Evolutionary conservation across 169 alveolate genomes (phyloP), one percentile per base, ranked within the genome.

Genomic region (Plasmodium malariae): DNA sequence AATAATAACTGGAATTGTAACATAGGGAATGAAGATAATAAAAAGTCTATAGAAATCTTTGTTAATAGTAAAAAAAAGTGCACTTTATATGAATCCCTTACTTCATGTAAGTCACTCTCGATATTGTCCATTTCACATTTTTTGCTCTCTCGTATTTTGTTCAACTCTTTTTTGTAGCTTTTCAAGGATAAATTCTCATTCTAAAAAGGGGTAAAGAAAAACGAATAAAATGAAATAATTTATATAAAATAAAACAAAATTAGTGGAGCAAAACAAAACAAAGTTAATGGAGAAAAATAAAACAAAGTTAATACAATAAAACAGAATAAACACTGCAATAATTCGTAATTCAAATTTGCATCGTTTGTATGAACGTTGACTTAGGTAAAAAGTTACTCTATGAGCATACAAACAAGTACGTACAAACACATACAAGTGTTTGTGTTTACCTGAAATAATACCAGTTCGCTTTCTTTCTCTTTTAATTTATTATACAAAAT

Each of bases 141-240:
- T 55, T 32, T 74, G 34, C 0, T 60, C 30, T 74, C 76, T 51
- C 40, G 28, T 2, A 59, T 74, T 74, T 40, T 48, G 21, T 51
- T 51, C 28, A 74, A 51, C 37, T 74, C 57, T 24, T 59, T 43
- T 21, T 62, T 59, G 14, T 21, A 40, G 3, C 60, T 74, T 48
- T 62, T 59, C 37, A 74, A 65, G 21, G 88, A 74, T 49, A 74
- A 28, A 21, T 74, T 74, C 43, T 74, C 88, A 37, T 74, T 74
- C 88, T 74, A 55, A 2, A 1, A 45, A 51, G 14, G n/a, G 17
- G n/a, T 19, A 36, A 63, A 14, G 45, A 49, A 60, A 60, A 24
- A 11, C 0, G 30, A 21, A 45, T 45, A 28, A 12, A 62, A 9
- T 24, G 55, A 73, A 24, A 7, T 7, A 36, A 57, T 45, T 12